phyloP scores from a whole-genome alignment of 2,329 filamentous ascomycete species.

The Dichotomopilus funicola region DNA sequence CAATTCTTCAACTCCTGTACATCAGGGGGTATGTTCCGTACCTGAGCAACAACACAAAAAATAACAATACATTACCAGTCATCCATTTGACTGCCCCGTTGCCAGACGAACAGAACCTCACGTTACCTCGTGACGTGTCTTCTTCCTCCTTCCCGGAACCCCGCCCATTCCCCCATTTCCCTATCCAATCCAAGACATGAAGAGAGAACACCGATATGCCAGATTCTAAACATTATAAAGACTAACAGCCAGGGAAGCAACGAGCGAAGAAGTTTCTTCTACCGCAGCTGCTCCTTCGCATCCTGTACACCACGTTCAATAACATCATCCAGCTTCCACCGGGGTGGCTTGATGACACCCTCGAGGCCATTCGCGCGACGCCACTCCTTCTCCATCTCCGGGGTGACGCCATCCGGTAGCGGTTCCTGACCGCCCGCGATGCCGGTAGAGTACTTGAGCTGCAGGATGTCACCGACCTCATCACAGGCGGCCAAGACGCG shows the following conservation, averaged over 20 bases:
- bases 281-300: conserved; percentile 27
- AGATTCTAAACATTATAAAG: conserved; percentile 14
- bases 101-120: neutral
- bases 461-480: conserved; percentile 83
- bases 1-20: neutral
- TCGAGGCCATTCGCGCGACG: conserved; percentile 56
- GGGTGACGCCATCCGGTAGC: conserved; percentile 62
- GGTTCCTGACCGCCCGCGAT: conserved; percentile 81
- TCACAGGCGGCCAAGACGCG: conserved; percentile 83
- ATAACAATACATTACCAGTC: conserved; percentile 7
- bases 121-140: neutral
- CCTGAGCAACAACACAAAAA: too few species aligned
- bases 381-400: conserved; percentile 67
- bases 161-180: neutral
- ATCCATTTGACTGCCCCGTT: neutral
- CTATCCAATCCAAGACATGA: neutral
- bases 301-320: conserved; percentile 46
- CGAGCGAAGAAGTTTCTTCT: neutral
- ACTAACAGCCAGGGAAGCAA: too few species aligned
- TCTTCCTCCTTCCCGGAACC: neutral
- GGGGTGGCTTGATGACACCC: conserved; percentile 67
- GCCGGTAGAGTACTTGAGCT: conserved; percentile 96
- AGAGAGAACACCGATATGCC: neutral
- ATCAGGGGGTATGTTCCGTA: neutral
- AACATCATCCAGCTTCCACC: conserved; percentile 82